Percentiles rank a stretch among this genome's conserved stretches.
phyloP scores from a whole-genome alignment of 768 basidiomycete species.

The Dictyophora rubrovolvata region DNA sequence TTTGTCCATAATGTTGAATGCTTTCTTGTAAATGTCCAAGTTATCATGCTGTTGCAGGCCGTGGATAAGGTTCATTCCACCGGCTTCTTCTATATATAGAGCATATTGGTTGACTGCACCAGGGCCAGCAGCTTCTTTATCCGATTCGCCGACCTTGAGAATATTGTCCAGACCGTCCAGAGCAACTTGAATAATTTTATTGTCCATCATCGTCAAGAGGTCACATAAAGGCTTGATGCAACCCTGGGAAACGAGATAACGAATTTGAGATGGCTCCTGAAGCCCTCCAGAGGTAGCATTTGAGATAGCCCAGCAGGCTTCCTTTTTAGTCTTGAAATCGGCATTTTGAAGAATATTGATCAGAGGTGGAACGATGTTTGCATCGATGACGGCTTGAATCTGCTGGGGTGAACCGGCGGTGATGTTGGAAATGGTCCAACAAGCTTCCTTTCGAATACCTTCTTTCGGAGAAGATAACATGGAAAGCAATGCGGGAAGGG shows the following conservation, averaged over 20 bases:
- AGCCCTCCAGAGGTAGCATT: slow-evolving; percentile 98
- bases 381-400: slow-evolving; percentile 95
- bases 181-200: slow-evolving; percentile 98
- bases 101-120: slow-evolving; percentile 90
- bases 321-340: slow-evolving; percentile 99
- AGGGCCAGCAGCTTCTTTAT: slow-evolving; percentile 73
- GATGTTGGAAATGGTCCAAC: slow-evolving; percentile 99
- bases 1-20: slow-evolving; percentile 96
- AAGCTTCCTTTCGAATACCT: slow-evolving; percentile 97
- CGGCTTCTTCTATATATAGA: slow-evolving; percentile 90
- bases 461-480: slow-evolving; percentile 95
- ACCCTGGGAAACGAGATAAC: slow-evolving; percentile 94
- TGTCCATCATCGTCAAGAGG: slow-evolving; percentile 95
- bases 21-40: slow-evolving; percentile 99
- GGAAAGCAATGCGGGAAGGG: slow-evolving; percentile 87
- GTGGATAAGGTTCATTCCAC: slow-evolving; percentile 98
- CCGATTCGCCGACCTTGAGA: slow-evolving; percentile 92
- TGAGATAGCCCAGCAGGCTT: slow-evolving; percentile 99
- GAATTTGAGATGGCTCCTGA: slow-evolving; percentile 92
- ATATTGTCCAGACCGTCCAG: slow-evolving; percentile 98
- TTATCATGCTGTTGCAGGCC: slow-evolving; percentile 99
- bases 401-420: slow-evolving; percentile 96
- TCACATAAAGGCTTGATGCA: slow-evolving; percentile 99
- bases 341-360: slow-evolving; percentile 97
- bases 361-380: slow-evolving; percentile 94